Base-by-base conservation (phyloP, 306 rosid species). In the Rosa multiflora region DNA sequence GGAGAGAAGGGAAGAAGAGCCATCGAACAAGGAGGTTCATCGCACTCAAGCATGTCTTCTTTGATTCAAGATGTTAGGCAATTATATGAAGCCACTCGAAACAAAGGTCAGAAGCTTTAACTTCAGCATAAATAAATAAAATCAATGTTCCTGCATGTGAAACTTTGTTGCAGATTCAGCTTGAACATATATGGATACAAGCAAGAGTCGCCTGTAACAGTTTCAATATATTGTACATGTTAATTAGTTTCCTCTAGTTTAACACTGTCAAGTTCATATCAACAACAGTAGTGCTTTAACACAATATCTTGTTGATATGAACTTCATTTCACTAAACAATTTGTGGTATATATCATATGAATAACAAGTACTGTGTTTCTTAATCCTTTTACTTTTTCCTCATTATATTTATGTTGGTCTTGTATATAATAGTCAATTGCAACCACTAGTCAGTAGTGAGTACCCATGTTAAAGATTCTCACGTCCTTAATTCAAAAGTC, bases 11-110 rank as follows among this genome's bases (percentile, higher is more conserved):
- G 93, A 14, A 75, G 40, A 43, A 85, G 42, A 75, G 88, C 92
- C 40, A 67, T 80, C 63, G 89, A 84, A 58, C 70, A 75, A 55
- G 86, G 79, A 66, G 97, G 97, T 21, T 89, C 96, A 7, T 92
- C 97, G 67, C 72, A 80, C 29, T 73, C 76, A 11, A 89, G 83
- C 62, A 67, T 88, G 71, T 85, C 92, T 52, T 58, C 64, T 79
- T 76, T 92, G 21, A 83, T 92, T 78, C 70, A 88, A 83, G 87
- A 89, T 70, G 73, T 88, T 13, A 73, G 75, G 73, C 72, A 76
- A 3, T 37, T 66, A 8, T 26, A 66, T 66, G 79, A 78, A 64
- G 8, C 37, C 40, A 17, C 32, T 39, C 37, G 13, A 58, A 44
- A 10, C 73, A 51, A 67, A 67, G 53, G 17, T 67, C 12, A 64